Evolutionary conservation across 1,139 yeast species (phyloP), one percentile per base, ranked within the genome.

Genomic region (Candida frijolesensis): DNA sequence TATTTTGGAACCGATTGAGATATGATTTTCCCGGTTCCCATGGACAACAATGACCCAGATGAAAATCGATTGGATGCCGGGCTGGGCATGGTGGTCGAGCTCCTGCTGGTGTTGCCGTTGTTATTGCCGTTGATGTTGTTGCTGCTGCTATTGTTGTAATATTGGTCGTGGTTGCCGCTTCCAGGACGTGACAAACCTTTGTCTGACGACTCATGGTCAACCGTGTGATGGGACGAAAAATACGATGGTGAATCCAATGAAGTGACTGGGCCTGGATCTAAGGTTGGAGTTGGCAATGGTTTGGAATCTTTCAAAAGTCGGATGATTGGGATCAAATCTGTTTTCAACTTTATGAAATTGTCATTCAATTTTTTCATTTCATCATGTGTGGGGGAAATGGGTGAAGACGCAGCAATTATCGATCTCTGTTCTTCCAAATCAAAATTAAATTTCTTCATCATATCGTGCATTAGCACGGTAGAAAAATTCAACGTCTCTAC

Each of bases 201-300:
- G 3, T 52, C 50, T 1, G 32, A 39, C 42, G 32, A 54, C 40
- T 42, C 60, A 51, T 38, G 39, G 41, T 57, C 63, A 16, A 37
- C 9, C 15, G 38, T 27, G 41, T 50, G 54, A 44, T 65, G 61
- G 51, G 63, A 60, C n/a, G 64, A 45, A 4, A 72, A 64, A 42
- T 60, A 61, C 0, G 76, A 68, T 4, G 78, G 78, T 39, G 75
- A 71, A 25, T 70, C 72, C 38, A 66, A 54, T 5, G 61, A 55
- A 2, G 66, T 60, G 2, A 65, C 56, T 9, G 70, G 54, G 3
- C 76, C 74, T 0, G 78, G 76, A 51, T 71, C 80, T 39, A 76
- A 57, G 1, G 82, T 78, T 3, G 86, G 85, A 0, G 83, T 78
- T 0, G 86, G 86, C 38, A 82, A 67, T 2, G 85, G 85, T 59